Evolutionary conservation across 805 yeast species (phyloP).

Genomic region (Spathaspora sp.): DNA sequence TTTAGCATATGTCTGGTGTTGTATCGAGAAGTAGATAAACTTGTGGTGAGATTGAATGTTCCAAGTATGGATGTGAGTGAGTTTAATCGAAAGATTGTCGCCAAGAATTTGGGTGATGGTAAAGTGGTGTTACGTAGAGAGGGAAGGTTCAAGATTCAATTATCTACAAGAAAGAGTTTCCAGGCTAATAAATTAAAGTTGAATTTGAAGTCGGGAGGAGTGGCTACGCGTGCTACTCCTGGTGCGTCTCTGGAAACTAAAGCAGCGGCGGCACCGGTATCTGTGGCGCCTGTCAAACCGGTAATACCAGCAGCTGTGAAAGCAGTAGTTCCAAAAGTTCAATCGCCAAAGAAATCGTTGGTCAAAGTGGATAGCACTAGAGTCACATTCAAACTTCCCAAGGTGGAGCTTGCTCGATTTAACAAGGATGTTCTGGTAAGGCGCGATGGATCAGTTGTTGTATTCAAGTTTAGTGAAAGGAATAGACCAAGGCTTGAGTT

Average conservation of each 20-base stretch:
- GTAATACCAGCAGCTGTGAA: neutral
- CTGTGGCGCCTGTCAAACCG: neutral
- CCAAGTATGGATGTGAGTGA: conserved; percentile 55
- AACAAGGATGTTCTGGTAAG: neutral
- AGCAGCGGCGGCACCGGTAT: neutral
- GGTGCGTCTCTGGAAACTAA: neutral
- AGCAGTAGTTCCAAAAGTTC: neutral
- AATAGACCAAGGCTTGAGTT: neutral
- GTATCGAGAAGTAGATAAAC: conserved; percentile 56
- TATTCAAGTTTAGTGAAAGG: neutral
- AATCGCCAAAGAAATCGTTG: neutral
- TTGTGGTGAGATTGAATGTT: conserved; percentile 57
- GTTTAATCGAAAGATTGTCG: conserved; percentile 57
- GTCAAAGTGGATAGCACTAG: neutral
- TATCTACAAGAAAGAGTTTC: conserved; percentile 24
- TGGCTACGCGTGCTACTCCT: neutral
- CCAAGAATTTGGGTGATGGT: conserved; percentile 50
- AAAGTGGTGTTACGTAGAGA: conserved; percentile 59
- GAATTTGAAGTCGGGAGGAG: neutral
- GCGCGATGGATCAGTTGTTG: neutral
- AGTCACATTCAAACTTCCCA: conserved; percentile 8
- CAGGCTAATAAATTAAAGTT: neutral
- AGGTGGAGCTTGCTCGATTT: neutral
- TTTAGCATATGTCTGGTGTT: conserved; percentile 66
- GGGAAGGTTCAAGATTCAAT: conserved; percentile 52